Conservation (phyloP, 345 rosid species). For the Dipteronia dyeriana region DNA sequence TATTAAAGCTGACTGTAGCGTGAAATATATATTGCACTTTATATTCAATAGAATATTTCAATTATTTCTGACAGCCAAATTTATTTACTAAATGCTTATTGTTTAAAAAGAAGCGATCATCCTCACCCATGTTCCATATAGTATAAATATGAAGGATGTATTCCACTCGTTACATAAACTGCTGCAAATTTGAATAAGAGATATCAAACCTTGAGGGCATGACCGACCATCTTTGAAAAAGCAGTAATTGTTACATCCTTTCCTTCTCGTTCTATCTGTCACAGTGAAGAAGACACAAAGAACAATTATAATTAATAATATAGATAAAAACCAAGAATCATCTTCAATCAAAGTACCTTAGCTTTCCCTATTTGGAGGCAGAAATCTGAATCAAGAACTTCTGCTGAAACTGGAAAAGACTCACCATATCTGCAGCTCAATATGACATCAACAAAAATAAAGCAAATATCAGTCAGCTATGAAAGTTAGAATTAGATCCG, state of each 20-base stretch:
- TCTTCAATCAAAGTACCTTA: conserved; percentile 47
- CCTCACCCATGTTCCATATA: not conserved
- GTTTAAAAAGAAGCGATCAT: too few relatives aligned
- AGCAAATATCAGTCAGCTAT: not conserved
- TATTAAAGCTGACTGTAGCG: not conserved
- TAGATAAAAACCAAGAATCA: not conserved
- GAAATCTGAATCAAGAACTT: conserved; percentile 87
- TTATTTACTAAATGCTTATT: not conserved
- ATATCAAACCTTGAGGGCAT: conserved; percentile 73
- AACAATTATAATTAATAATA: not conserved
- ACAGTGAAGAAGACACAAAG: conserved; percentile 5
- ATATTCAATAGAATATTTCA: not conserved
- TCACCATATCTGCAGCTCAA: conserved; percentile 72
- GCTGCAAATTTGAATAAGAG: not conserved
- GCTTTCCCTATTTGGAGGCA: conserved; percentile 96
- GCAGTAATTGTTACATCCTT: conserved; percentile 83
- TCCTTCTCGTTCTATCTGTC: conserved; percentile 89
- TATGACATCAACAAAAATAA: not conserved
- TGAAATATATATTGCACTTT: not conserved
- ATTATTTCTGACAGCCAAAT: not conserved
- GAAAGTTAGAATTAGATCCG: not conserved
- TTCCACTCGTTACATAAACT: not conserved
- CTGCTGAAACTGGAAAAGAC: conserved; percentile 88
- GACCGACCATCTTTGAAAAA: conserved; percentile 86
- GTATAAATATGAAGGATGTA: not conserved